Conservation (phyloP, 441 rosid genomes). For the Populus tomentosa region DNA sequence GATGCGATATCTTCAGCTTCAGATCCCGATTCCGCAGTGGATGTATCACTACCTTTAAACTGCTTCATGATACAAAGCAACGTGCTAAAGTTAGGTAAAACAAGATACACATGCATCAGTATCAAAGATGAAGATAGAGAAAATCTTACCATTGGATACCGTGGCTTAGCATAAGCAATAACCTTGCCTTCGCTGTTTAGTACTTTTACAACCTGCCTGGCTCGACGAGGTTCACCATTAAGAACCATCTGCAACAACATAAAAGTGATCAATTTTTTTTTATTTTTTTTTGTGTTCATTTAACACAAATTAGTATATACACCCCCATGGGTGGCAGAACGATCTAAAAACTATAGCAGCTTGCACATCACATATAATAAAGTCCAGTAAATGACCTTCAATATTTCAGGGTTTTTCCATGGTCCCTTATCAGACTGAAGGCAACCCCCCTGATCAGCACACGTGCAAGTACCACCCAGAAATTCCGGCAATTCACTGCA, state of each 20-base stretch:
- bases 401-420: constrained; percentile 86
- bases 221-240: constrained; percentile 68
- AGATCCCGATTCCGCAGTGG: constrained; percentile 11
- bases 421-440: constrained; percentile 98
- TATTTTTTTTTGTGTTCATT: background rate
- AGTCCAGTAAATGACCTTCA: constrained; percentile 53
- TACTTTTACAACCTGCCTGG: constrained; percentile 89
- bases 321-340: background rate
- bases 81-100: background rate
- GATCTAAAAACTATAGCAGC: background rate
- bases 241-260: constrained; percentile 64
- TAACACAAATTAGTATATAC: background rate
- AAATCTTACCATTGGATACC: constrained; percentile 53
- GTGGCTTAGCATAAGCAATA: constrained; percentile 89
- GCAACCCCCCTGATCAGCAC: constrained; percentile 91
- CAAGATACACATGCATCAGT: background rate
- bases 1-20: constrained; percentile 96
- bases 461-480: constrained; percentile 88
- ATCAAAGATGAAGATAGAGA: constrained; percentile 12
- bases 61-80: constrained; percentile 23
- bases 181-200: constrained; percentile 88
- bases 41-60: constrained; percentile 92
- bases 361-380: constrained; percentile 10
- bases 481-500: constrained; percentile 95
- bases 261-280: constrained; percentile 1